Base-by-base conservation (phyloP, 345 rosid genomes). In the Gossypium arboreum region DNA sequence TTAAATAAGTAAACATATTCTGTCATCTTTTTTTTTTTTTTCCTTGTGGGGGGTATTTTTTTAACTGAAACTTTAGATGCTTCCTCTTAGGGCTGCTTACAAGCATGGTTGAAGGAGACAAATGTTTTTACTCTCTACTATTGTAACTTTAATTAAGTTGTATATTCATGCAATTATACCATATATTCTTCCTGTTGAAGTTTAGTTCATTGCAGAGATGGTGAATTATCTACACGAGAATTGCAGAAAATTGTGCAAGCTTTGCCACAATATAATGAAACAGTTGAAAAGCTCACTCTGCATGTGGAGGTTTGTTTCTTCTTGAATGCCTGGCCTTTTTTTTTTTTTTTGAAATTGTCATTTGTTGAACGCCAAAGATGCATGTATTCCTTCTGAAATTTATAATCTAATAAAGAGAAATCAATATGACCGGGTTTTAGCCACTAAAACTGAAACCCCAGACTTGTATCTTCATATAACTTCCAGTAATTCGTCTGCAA, bases 201-300 rank as follows among this genome's bases (percentile, higher is more conserved):
- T 51, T 70, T 60, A 39, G 65, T 67, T 73, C 71, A 43, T 48
- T 71, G 81, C 82, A 92, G 97, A 82, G 94, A 88, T 63, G 92
- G 84, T 45, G 98, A 94, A 85, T n/a, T 94, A 77, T 90, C 98
- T 39, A 92, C 97, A 29, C 86, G 95, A 63, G 98, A 94, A 69
- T 73, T 94, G 82, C 97, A 92, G 85, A 94, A 92, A 85, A 86
- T 94, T 79, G 98, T 94, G 83, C 98, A 94, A 83, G 86, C 98
- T 60, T 85, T 94, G 84, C 97, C 97, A 13, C 86, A 90, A 77
- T 94, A 91, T 76, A 92, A 86, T 12, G 97, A 94, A 81, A 87
- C 84, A 84, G 85, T 87, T 64, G 97, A 94, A 64, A 92, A 88
- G 85, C 94, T 94, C 59, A 86, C 97, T 70, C 90, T 87, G 75